A percentile compares a stretch with the other conserved stretches of the same genome.
phyloP scores from a whole-genome alignment of 2,329 filamentous ascomycete species.

The Torrubiella hemipterigena region DNA sequence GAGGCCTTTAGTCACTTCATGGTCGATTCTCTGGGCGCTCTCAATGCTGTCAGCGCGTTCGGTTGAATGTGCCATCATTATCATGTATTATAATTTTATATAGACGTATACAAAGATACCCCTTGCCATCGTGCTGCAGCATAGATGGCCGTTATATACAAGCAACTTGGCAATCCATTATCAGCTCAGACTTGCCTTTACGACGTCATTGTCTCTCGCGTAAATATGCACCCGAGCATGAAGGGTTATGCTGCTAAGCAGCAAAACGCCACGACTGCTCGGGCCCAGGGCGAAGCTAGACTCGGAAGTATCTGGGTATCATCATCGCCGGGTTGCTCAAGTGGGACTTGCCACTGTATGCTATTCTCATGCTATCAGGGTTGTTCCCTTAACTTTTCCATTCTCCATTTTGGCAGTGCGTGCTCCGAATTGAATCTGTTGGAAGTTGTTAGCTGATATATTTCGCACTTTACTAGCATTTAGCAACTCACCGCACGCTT shows the following conservation, averaged over 20 bases:
- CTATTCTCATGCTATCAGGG: slow-evolving; percentile 26
- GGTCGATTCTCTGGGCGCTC: slow-evolving; percentile 24
- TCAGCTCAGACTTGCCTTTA: slow-evolving; percentile 58
- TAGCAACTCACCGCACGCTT: slow-evolving; percentile 66
- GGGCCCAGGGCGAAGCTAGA: slow-evolving; percentile 14
- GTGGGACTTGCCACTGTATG: not conserved
- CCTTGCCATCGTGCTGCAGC: not conserved
- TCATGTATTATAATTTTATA: not conserved
- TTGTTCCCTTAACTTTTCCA: slow-evolving; percentile 57
- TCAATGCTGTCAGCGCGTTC: slow-evolving; percentile 18
- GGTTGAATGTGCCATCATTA: slow-evolving; percentile 5
- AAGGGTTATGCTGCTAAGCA: slow-evolving; percentile 31
- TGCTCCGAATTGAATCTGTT: slow-evolving; percentile 71
- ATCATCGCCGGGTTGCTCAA: slow-evolving; percentile 44
- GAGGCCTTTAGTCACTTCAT: slow-evolving; percentile 31
- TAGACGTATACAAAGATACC: not conserved
- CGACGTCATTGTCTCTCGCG: slow-evolving; percentile 32
- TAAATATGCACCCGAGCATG: slow-evolving; percentile 11
- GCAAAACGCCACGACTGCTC: slow-evolving; percentile 33
- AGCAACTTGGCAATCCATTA: not conserved
- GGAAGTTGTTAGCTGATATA: slow-evolving; percentile 1
- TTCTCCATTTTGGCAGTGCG: slow-evolving; percentile 74
- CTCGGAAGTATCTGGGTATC: slow-evolving; percentile 70
- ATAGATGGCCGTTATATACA: not conserved
- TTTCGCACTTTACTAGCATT: too few species aligned